Conservation (phyloP, 345 rosid species). For the Arabidopsis arenosa region DNA sequence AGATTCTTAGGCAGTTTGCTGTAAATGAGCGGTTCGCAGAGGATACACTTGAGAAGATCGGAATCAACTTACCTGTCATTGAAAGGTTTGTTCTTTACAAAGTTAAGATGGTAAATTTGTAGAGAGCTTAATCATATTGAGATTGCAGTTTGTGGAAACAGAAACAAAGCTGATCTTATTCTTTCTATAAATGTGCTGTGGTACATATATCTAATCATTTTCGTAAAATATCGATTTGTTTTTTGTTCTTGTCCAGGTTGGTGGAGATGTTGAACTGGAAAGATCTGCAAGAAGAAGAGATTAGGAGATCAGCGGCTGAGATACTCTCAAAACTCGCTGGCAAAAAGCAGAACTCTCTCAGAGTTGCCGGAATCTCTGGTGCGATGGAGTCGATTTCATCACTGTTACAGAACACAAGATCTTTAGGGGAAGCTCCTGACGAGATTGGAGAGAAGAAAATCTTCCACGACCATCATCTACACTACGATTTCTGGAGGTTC, state of each 20-base stretch:
- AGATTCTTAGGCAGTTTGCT: slow-evolving; percentile 67
- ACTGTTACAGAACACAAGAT: slow-evolving; percentile 64
- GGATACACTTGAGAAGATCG: slow-evolving; percentile 86
- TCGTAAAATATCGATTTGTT: background rate
- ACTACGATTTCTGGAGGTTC: slow-evolving; percentile 70
- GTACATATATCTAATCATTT: background rate
- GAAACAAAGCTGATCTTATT: background rate
- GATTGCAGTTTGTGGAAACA: background rate
- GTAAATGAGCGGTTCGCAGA: slow-evolving; percentile 55
- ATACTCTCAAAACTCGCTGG: slow-evolving; percentile 73
- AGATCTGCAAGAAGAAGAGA: slow-evolving; percentile 84
- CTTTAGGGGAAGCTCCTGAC: slow-evolving; percentile 58
- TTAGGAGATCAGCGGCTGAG: slow-evolving; percentile 76
- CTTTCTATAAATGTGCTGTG: background rate
- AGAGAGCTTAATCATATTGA: background rate
- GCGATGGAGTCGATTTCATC: slow-evolving; percentile 96
- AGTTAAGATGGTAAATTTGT: background rate
- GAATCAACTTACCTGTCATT: slow-evolving; percentile 61
- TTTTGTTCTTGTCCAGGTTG: slow-evolving; percentile 41
- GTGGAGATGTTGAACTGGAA: slow-evolving; percentile 97
- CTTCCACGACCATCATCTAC: slow-evolving; percentile 54
- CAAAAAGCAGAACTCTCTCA: slow-evolving; percentile 76
- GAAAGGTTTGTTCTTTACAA: slow-evolving; percentile 47
- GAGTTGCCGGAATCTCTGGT: slow-evolving; percentile 87
- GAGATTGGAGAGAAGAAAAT: slow-evolving; percentile 71